Evolutionary conservation across 2,329 filamentous ascomycete genomes (phyloP), one percentile per base, ranked within the genome.

Genomic region (Epichloe scottii): DNA sequence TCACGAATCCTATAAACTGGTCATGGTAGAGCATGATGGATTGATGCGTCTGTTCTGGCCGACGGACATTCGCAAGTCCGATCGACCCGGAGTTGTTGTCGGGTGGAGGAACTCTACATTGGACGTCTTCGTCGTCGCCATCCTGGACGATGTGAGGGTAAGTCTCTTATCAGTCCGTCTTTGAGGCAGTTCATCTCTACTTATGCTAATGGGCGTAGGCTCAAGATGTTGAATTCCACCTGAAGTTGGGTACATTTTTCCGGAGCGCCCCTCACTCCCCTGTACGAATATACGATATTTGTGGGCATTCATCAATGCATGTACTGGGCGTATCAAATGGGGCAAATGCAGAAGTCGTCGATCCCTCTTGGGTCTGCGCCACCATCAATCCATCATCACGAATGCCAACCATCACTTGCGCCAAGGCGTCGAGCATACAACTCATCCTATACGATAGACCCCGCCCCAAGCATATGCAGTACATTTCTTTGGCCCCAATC

Each of bases 31-130:
- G 71, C 76, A 82, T 76, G 80, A 93, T 87, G 90, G 87, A 63
- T 76, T 97, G 74, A 89, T 97, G 84, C 89, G 93, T 75, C 84
- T 98, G 73, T 97, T 98, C 74, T 98, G 93, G 93, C 94, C 93
- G 62, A 86, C 86, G 63, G 90, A 95, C 71, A 82, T 88, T 62
- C 77, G 79, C 50, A 78, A 76, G 67, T 86, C 84, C 51, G 79
- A 81, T 58, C 75, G 79, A 52, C 81, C 88, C 41, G 93, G 91
- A 43, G 87, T 96, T 54, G 82, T 98, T 57, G 87, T 98, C 45
- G 93, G 93, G 62, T 98, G 91, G 89, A 82, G 86, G 62, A 98
- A 98, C 68, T 96, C 91, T 38, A 84, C 85, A 46, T 74, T 89
- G 49, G 93, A 98, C 68, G 75, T 97, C 45, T 86, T 97, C 61